Percentiles rank a stretch among this genome's conserved stretches.
These are phyloP conservation scores for Vaccinium darrowii DNA, from an alignment of 148 eudicot genomes.

Conservation along the genomic window DNA sequence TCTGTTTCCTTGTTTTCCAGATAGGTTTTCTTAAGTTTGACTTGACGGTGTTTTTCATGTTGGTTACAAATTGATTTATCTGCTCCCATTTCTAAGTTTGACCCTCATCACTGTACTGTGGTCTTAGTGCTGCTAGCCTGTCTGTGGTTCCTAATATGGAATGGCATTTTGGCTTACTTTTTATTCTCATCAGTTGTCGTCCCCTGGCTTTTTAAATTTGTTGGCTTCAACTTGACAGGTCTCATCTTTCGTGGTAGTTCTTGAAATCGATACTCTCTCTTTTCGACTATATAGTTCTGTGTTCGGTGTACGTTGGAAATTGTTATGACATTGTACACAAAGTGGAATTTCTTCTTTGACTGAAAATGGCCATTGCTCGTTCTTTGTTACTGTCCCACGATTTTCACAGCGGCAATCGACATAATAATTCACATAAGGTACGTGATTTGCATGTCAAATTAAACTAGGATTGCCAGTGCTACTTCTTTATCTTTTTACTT, in stretches of 20 bases:
- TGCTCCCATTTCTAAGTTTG: neutral
- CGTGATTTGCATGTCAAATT: constrained; percentile 16
- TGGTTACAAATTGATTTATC: neutral
- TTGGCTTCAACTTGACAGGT: neutral
- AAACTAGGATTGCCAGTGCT: neutral
- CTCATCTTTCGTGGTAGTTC: neutral
- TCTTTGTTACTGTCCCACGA: constrained; percentile 29
- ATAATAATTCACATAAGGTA: constrained; percentile 28
- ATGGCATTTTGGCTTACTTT: neutral
- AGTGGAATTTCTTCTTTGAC: constrained; percentile 7
- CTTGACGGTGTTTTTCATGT: neutral
- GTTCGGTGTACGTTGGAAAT: constrained; percentile 8
- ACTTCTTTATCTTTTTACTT: neutral
- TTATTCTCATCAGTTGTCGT: neutral
- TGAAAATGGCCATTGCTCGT: constrained; percentile 33
- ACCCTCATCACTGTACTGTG: neutral
- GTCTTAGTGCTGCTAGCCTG: neutral
- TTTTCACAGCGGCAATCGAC: constrained; percentile 14
- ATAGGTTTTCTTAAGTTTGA: neutral
- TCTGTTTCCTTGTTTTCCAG: neutral
- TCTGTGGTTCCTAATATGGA: neutral
- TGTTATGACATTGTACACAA: constrained; percentile 2
- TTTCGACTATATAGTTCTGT: neutral
- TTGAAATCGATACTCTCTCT: neutral
- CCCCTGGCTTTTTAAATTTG: neutral